Conservation (phyloP, 768 basidiomycete genomes). For the Lyophyllum atratum region DNA sequence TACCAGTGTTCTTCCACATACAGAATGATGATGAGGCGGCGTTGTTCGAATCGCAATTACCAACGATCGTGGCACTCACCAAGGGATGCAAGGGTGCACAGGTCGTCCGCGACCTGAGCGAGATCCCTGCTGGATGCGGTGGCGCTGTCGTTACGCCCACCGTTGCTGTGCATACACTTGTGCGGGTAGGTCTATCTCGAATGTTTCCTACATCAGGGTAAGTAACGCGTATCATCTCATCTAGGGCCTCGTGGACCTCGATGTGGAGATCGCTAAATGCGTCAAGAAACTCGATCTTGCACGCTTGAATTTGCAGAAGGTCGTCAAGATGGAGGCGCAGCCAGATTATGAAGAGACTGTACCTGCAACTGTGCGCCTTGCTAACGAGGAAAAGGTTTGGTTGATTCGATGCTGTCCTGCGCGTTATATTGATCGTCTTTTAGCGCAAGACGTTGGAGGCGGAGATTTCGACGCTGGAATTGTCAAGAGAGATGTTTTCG, state of each 20-base stretch:
- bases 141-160: slow-evolving; percentile 77
- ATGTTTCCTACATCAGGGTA: not conserved
- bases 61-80: slow-evolving; percentile 78
- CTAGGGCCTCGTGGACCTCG: slow-evolving; percentile 89
- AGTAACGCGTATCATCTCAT: not conserved
- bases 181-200: slow-evolving; percentile 57
- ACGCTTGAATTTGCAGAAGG: slow-evolving; percentile 70
- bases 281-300: slow-evolving; percentile 87
- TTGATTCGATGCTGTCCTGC: not conserved
- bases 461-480: slow-evolving; percentile 73
- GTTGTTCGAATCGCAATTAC: slow-evolving; percentile 70
- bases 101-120: slow-evolving; percentile 60
- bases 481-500: slow-evolving; percentile 76
- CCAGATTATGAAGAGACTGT: slow-evolving; percentile 80
- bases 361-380: slow-evolving; percentile 70
- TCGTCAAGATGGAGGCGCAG: slow-evolving; percentile 70
- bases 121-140: slow-evolving; percentile 90
- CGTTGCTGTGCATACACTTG: slow-evolving; percentile 79
- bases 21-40: slow-evolving; percentile 61
- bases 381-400: slow-evolving; percentile 83
- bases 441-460: slow-evolving; percentile 79
- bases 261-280: slow-evolving; percentile 84
- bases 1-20: slow-evolving; percentile 74
- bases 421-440: slow-evolving; percentile 5
- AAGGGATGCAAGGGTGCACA: slow-evolving; percentile 84